These are phyloP conservation scores for Phytophthora hybrid DNA, from an alignment of 352 stramenopile genomes.

Conservation along the genomic window DNA sequence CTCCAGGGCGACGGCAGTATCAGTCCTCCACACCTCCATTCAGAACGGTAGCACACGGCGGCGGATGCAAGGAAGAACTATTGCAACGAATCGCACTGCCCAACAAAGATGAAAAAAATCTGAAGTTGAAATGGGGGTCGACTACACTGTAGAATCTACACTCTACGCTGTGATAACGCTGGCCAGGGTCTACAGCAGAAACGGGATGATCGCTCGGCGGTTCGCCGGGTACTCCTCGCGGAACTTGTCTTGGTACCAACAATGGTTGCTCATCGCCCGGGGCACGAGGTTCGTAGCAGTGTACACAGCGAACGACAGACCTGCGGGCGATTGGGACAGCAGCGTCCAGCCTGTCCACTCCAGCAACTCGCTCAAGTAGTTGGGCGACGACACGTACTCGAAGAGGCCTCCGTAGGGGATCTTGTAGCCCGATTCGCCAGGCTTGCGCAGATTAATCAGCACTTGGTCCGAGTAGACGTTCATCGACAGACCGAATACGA, in stretches of 20 bases:
- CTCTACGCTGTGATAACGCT: not conserved
- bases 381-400: conserved; percentile 75
- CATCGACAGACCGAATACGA: conserved; percentile 59
- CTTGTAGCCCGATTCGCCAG: conserved; percentile 63
- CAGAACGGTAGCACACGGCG: too few relatives aligned
- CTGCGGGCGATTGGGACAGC: conserved; percentile 62
- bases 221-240: conserved; percentile 47
- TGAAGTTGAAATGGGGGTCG: not conserved
- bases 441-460: conserved; percentile 70
- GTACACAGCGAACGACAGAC: conserved; percentile 58
- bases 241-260: conserved; percentile 69
- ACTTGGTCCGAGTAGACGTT: conserved; percentile 79
- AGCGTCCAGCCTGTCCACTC: conserved; percentile 78
- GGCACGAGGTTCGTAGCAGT: conserved; percentile 59
- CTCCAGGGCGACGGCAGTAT: too few relatives aligned
- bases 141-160: not conserved
- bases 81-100: not conserved
- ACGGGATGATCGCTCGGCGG: conserved; percentile 50
- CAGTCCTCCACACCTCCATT: too few relatives aligned
- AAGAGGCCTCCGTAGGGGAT: conserved; percentile 75
- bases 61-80: too few relatives aligned
- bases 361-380: conserved; percentile 81
- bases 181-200: conserved; percentile 41
- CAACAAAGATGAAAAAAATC: not conserved
- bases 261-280: conserved; percentile 57